Base-by-base conservation (phyloP, 257 asterid genomes). In the Penstemon barbatus region DNA sequence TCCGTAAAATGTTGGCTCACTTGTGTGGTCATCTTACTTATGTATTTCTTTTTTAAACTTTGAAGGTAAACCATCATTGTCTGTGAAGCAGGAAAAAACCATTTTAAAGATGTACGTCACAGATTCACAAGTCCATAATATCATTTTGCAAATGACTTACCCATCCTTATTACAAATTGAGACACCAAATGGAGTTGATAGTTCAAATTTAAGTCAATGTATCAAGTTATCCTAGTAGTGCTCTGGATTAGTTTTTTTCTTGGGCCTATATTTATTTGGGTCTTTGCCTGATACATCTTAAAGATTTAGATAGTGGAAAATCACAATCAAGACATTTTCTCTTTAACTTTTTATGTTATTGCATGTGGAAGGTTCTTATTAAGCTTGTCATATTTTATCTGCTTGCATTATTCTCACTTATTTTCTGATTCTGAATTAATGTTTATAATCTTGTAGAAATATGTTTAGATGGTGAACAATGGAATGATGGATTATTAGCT, bases 401-500 rank as follows among this genome's bases (percentile, higher is more conserved):
- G 46, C 59, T 39, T 38, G 48, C 52, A 13, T 65, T 45, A 36
- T 48, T 58, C 13, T 56, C 15, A 18, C 12, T 62, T 45, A 57
- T 61, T 56, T 69, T 70, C 68, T 59, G 49, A 49, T 72, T 64
- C 74, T 75, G 72, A 79, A 64, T 65, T 15, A 42, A 71, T 57
- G 66, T 57, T 57, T 70, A 42, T 74, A 45, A 57, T 70, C 76
- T 57, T 85, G 86, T 84, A 94, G 99, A 94, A 81, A 81, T 89
- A 73, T 75, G 55, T 69, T 85, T 94, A 79, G 97, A 89, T 67
- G 98, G 97, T 51, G 96, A 89, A 78, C 95, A 91, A 83, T 94
- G 99, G 99, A 89, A 94, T 74, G 99, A 94, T 77, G 99, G 99
- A 74, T 76, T 91, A 69, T 79, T 91, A 66, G 99, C 99, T 64